Conservation (phyloP, 345 rosid genomes). For the Eucalyptus cloeziana region DNA sequence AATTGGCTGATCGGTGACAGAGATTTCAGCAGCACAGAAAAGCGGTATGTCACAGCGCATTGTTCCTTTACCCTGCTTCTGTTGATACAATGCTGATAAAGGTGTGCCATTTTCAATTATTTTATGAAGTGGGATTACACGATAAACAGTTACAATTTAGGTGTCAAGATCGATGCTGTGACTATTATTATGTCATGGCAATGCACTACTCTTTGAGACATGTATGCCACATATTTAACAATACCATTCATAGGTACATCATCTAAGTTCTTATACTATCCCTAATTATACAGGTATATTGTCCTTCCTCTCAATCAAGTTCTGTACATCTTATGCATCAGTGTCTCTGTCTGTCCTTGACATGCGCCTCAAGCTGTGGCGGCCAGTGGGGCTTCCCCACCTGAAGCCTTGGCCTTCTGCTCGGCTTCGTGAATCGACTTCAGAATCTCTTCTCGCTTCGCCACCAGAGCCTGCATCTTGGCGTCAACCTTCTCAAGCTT, state of each 20-base stretch:
- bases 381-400: neutral
- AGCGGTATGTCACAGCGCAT: neutral
- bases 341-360: neutral
- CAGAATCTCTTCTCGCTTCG: conserved; percentile 44
- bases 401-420: neutral
- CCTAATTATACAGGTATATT: neutral
- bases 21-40: neutral
- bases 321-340: neutral
- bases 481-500: conserved; percentile 54
- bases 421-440: conserved; percentile 34
- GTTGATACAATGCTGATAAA: neutral
- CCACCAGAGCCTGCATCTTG: conserved; percentile 41
- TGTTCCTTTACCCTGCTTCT: neutral
- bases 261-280: neutral
- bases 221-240: neutral
- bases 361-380: neutral
- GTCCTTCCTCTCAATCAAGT: neutral
- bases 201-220: neutral
- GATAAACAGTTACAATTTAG: neutral
- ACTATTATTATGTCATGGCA: neutral
- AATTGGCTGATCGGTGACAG: neutral
- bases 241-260: neutral
- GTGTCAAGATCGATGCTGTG: neutral
- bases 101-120: neutral
- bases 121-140: neutral